Conservation (phyloP, 2,329 filamentous ascomycete genomes). For the Colletotrichum viniferum region DNA sequence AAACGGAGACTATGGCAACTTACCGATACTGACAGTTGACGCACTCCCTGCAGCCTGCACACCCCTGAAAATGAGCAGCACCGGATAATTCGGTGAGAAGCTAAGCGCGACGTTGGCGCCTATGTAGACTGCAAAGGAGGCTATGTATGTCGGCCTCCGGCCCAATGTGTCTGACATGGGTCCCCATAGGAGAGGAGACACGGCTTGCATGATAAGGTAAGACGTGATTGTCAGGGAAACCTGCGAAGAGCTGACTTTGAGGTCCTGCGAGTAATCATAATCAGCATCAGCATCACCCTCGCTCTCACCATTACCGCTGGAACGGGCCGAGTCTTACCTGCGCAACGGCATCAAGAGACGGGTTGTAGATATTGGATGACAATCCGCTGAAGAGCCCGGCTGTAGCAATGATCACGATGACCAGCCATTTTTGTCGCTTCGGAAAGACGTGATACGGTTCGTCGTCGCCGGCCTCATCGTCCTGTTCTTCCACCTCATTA, state of each 20-base stretch:
- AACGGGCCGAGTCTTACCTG: constrained; percentile 23
- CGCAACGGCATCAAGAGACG: constrained; percentile 44
- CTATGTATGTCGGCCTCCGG: constrained; percentile 46
- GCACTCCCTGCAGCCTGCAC: constrained; percentile 53
- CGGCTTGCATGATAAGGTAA: constrained; percentile 56
- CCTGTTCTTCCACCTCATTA: background rate
- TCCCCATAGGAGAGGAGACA: constrained; percentile 53
- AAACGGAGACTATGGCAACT: background rate
- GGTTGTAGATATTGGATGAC: constrained; percentile 56
- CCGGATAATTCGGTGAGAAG: constrained; percentile 44
- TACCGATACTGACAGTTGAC: constrained; percentile 52
- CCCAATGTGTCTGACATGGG: constrained; percentile 52
- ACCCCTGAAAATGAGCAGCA: constrained; percentile 48
- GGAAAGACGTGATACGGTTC: constrained; percentile 39
- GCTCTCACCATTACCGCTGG: background rate
- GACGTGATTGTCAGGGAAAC: constrained; percentile 47
- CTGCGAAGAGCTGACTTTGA: constrained; percentile 30
- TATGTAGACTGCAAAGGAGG: constrained; percentile 52
- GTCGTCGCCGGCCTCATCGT: background rate
- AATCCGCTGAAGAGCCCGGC: constrained; percentile 58
- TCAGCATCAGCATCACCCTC: background rate
- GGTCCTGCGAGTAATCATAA: constrained; percentile 23
- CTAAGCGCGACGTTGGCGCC: constrained; percentile 49
- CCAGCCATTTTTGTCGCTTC: constrained; percentile 43
- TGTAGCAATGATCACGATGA: constrained; percentile 52